phyloP scores from a whole-genome alignment of 352 stramenopile species.

The Phytophthora uliginosa region DNA sequence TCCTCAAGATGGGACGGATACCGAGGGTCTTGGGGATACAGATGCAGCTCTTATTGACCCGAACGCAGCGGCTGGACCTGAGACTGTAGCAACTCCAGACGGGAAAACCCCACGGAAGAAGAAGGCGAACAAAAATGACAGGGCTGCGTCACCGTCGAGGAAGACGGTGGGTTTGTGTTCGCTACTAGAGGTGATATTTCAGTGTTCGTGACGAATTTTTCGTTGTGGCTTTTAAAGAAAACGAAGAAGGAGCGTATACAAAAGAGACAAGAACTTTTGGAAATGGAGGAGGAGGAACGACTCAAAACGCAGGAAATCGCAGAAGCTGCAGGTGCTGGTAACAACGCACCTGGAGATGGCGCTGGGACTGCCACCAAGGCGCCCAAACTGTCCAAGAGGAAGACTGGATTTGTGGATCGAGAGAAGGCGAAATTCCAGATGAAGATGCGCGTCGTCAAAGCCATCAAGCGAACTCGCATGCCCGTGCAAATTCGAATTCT shows the following conservation, averaged over 20 bases:
- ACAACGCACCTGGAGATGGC: background rate
- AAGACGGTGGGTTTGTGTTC: conserved; percentile 19
- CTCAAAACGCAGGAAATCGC: conserved; percentile 12
- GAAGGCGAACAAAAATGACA: conserved; percentile 11
- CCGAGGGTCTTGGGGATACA: conserved; percentile 1
- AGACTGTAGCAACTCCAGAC: conserved; percentile 9
- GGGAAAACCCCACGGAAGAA: conserved; percentile 10
- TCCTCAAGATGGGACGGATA: conserved; percentile 14
- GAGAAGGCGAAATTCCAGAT: conserved; percentile 71
- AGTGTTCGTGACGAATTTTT: background rate
- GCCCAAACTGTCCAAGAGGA: conserved; percentile 13
- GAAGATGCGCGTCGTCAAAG: conserved; percentile 56
- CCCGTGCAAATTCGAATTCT: conserved; percentile 77
- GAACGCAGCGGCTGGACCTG: background rate
- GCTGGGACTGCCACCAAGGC: conserved; percentile 8
- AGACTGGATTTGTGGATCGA: conserved; percentile 57
- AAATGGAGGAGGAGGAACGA: conserved; percentile 66
- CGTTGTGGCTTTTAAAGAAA: conserved; percentile 25
- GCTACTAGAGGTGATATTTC: background rate
- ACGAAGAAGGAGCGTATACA: conserved; percentile 64
- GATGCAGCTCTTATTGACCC: conserved; percentile 2
- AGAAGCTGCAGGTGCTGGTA: conserved; percentile 2
- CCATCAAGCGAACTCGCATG: conserved; percentile 69
- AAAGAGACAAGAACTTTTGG: conserved; percentile 60
- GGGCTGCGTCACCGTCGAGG: conserved; percentile 24